A percentile compares a stretch with the other conserved stretches of the same genome.
phyloP scores from a whole-genome alignment of 371 early-diverging fungal species.

The Mucor racemosus region DNA sequence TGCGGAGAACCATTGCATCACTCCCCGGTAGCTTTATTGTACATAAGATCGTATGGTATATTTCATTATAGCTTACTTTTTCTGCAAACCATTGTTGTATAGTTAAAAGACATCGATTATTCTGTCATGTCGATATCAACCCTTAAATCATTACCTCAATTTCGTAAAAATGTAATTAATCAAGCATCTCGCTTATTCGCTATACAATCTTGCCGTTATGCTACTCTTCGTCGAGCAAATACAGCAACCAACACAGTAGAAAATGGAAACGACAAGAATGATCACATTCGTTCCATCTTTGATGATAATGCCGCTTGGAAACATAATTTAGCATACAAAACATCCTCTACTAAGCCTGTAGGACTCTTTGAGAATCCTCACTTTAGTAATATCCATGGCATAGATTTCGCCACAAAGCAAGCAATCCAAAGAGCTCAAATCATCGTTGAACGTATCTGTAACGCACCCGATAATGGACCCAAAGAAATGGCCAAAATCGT shows the following conservation, averaged over 20 bases:
- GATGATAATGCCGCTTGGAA: conserved; percentile 36
- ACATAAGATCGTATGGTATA: neutral
- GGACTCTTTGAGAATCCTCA: conserved; percentile 49
- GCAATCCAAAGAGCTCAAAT: conserved; percentile 58
- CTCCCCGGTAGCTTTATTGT: neutral
- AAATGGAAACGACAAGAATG: conserved; percentile 15
- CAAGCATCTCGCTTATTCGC: neutral
- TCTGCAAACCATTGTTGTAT: neutral
- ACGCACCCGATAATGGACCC: conserved; percentile 59
- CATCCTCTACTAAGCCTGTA: neutral
- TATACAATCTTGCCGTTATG: neutral
- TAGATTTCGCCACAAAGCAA: conserved; percentile 46
- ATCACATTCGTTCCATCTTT: conserved; percentile 44
- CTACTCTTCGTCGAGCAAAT: conserved; percentile 4
- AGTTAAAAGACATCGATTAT: neutral
- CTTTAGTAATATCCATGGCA: conserved; percentile 40
- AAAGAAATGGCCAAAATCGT: conserved; percentile 73
- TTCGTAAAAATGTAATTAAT: neutral
- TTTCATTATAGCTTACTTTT: neutral
- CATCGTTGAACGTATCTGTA: conserved; percentile 62
- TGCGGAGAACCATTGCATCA: conserved; percentile 6
- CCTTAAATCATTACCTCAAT: neutral
- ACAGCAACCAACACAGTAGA: neutral
- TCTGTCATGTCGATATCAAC: conserved; percentile 12
- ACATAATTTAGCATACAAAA: neutral